A percentile compares a stretch with the other conserved stretches of the same genome.
phyloP scores from a whole-genome alignment of 371 early-diverging fungal species.

The Apophysomyces variabilis region DNA sequence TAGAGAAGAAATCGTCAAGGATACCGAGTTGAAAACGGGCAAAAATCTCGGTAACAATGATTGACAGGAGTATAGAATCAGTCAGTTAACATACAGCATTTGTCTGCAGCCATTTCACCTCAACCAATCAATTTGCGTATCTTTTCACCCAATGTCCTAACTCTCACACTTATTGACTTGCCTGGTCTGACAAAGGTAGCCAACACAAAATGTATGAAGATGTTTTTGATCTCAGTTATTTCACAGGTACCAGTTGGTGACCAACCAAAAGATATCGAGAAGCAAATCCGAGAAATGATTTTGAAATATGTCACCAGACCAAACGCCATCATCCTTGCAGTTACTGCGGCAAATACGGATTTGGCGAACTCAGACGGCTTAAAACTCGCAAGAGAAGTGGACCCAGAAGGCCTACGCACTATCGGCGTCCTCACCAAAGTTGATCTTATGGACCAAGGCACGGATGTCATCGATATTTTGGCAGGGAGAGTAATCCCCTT shows the following conservation, averaged over 20 bases:
- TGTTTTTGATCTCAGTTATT: neutral
- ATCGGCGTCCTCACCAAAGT: constrained; percentile 99
- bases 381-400: constrained; percentile 95
- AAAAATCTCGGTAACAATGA: constrained; percentile 72
- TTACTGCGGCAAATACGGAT: constrained; percentile 98
- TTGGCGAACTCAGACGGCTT: constrained; percentile 99
- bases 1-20: constrained; percentile 90
- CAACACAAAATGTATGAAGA: constrained; percentile 5
- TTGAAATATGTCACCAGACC: constrained; percentile 93
- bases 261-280: constrained; percentile 99
- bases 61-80: neutral
- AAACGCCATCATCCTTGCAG: constrained; percentile 97
- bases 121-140: constrained; percentile 95
- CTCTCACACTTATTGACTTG: constrained; percentile 97
- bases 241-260: constrained; percentile 92
- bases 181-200: constrained; percentile 95
- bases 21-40: constrained; percentile 94
- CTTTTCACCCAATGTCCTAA: constrained; percentile 95
- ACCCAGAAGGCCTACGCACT: constrained; percentile 97
- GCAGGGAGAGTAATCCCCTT: constrained; percentile 97
- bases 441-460: constrained; percentile 99
- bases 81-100: neutral
- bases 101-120: constrained; percentile 76
- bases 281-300: constrained; percentile 96
- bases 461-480: constrained; percentile 98